Percentiles rank a stretch among this genome's conserved stretches.
Evolutionary conservation across 1,284 basidiomycete species (phyloP).

Genomic region (Rhodotorula sp.): DNA sequence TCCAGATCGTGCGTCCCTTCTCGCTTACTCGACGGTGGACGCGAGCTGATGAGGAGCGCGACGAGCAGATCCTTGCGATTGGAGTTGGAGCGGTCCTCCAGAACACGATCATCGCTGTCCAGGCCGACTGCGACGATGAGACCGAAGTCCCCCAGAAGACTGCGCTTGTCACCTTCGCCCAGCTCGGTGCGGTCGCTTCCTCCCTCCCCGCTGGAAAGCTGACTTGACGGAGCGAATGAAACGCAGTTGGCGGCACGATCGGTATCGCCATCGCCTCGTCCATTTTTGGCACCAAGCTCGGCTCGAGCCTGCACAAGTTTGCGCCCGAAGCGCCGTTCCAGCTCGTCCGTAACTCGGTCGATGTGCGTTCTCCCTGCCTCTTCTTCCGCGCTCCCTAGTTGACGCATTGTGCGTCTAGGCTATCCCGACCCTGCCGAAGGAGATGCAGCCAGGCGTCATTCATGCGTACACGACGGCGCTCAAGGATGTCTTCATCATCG

Average conservation of each 20-base stretch:
- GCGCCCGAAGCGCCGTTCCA: slow-evolving; percentile 40
- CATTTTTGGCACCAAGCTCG: slow-evolving; percentile 46
- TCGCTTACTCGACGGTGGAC: too few relatives aligned
- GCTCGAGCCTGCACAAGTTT: slow-evolving; percentile 40
- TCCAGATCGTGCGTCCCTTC: slow-evolving; percentile 50
- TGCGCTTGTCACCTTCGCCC: slow-evolving; percentile 21
- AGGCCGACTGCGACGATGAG: slow-evolving; percentile 51
- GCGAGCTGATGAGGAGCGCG: neutral
- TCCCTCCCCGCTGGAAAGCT: slow-evolving; percentile 39
- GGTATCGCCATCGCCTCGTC: slow-evolving; percentile 52
- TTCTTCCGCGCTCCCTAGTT: slow-evolving; percentile 37
- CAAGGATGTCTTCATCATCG: slow-evolving; percentile 51
- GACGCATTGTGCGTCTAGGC: slow-evolving; percentile 36
- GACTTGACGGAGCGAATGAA: slow-evolving; percentile 39
- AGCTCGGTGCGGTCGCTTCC: slow-evolving; percentile 19
- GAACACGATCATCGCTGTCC: slow-evolving; percentile 52
- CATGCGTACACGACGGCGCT: slow-evolving; percentile 53
- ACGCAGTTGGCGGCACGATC: slow-evolving; percentile 52
- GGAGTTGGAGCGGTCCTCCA: slow-evolving; percentile 46
- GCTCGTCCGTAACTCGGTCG: slow-evolving; percentile 36
- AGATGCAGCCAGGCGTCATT: slow-evolving; percentile 48
- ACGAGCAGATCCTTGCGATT: slow-evolving; percentile 40
- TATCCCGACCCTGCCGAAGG: slow-evolving; percentile 43
- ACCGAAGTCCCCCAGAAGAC: slow-evolving; percentile 35
- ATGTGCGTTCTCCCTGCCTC: slow-evolving; percentile 15